A percentile compares a stretch with the other conserved stretches of the same genome.
These are phyloP conservation scores for Apiospora marii DNA, from an alignment of 2,329 filamentous ascomycete species.

Conservation along the genomic window DNA sequence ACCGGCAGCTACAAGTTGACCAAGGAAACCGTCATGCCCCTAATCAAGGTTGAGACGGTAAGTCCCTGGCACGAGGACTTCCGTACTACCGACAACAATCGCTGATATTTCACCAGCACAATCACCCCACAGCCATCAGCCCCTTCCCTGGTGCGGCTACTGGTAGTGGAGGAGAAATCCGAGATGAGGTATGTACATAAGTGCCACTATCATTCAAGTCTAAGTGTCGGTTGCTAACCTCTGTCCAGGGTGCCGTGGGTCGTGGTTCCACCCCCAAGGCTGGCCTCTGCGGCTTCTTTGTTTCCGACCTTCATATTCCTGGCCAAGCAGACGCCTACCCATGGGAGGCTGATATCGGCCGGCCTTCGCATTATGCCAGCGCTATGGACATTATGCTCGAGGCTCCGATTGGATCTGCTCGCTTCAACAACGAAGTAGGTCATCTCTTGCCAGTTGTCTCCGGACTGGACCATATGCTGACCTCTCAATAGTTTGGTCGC, in stretches of 20 bases:
- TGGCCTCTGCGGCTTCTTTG: conserved; percentile 90
- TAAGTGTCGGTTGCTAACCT: conserved; percentile 47
- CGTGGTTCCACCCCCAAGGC: conserved; percentile 93
- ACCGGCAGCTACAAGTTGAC: conserved; percentile 89
- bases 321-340: conserved; percentile 82
- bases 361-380: conserved; percentile 90
- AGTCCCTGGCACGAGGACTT: conserved; percentile 6
- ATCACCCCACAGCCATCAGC: conserved; percentile 95
- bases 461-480: not conserved
- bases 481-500: conserved; percentile 70
- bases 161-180: conserved; percentile 92
- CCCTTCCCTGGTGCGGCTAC: conserved; percentile 83
- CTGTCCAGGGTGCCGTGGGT: conserved; percentile 76
- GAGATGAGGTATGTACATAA: conserved; percentile 74
- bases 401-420: conserved; percentile 91
- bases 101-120: conserved; percentile 55
- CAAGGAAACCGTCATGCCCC: conserved; percentile 85
- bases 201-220: conserved; percentile 44
- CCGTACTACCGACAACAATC: too few species aligned
- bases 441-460: not conserved
- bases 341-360: conserved; percentile 92
- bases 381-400: conserved; percentile 98
- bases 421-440: conserved; percentile 82
- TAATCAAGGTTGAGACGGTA: conserved; percentile 98
- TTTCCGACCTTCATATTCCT: conserved; percentile 92